Evolutionary conservation across 2,329 filamentous ascomycete genomes (phyloP).

Genomic region (Trichophyton benhamiae): DNA sequence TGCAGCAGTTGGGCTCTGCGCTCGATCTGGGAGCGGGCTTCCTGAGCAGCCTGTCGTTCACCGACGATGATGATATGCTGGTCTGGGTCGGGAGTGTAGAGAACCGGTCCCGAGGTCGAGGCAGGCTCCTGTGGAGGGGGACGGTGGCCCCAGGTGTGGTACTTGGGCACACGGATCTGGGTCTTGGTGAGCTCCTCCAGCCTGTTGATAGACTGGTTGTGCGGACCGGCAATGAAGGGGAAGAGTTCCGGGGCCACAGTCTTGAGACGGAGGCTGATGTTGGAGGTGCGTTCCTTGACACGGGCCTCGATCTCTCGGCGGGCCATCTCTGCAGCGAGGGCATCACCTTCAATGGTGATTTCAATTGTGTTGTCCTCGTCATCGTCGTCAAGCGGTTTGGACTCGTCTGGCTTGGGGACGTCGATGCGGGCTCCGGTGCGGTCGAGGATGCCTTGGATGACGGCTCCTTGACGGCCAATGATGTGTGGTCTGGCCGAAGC

Average conservation of each 20-base stretch:
- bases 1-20: conserved; percentile 63
- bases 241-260: conserved; percentile 85
- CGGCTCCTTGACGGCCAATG: conserved; percentile 82
- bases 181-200: conserved; percentile 64
- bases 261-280: conserved; percentile 67
- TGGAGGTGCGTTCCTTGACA: conserved; percentile 72
- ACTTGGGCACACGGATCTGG: conserved; percentile 69
- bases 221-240: conserved; percentile 78
- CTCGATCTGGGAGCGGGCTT: conserved; percentile 69
- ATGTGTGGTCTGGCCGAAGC: conserved; percentile 74
- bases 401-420: conserved; percentile 67
- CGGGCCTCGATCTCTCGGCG: conserved; percentile 75
- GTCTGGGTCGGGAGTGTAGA: conserved; percentile 59
- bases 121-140: conserved; percentile 43
- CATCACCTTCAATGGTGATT: conserved; percentile 81
- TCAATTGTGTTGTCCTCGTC: conserved; percentile 67
- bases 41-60: conserved; percentile 70
- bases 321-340: conserved; percentile 72
- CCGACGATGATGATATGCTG: conserved; percentile 76
- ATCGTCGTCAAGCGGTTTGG: conserved; percentile 55
- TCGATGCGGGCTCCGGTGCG: conserved; percentile 83
- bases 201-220: conserved; percentile 53
- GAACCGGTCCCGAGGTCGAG: conserved; percentile 43
- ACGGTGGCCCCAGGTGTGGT: conserved; percentile 64
- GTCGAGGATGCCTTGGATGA: conserved; percentile 80